Evolutionary conservation across 768 basidiomycete species (phyloP), one percentile per base, ranked within the genome.

Genomic region (Porpolomopsis calyptriformis): DNA sequence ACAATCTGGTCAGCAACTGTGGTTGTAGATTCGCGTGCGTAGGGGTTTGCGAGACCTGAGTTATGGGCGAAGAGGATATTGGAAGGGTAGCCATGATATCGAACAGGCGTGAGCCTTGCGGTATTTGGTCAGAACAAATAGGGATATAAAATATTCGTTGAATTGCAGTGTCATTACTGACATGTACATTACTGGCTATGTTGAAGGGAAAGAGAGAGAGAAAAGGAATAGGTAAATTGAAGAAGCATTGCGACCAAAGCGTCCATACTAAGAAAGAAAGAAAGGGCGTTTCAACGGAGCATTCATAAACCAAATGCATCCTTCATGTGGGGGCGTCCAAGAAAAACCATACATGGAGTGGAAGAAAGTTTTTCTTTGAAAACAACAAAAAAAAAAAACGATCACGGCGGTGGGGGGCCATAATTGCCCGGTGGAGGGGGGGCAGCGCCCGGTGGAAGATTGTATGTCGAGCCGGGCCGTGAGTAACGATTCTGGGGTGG

Each of bases 1-100:
- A 77, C 55, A 99, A 74, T 55, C 90, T 76, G 20, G 89, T 84
- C 52, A 97, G 76, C 33, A 94, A 75, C 67, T 90, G 86, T 4
- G 87, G 88, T 65, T 91, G 85, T 26, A 89, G 67, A 55, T 78
- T 80, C 10, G 78, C 72, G 55, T 82, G 80, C 4, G 78, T 64
- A 51, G 82, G 79, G 40, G 70, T 71, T 50, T 82, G 79, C 26
- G 77, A 78, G 43, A 77, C 76, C 56, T 77, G 76, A 0, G 74
- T 77, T 50, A 77, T 77, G 41, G 74, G 74, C 29, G 74, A 69
- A 43, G 64, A 66, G 19, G 66, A 73, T 52, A 70, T 68, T 46
- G 67, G 63, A 34, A 65, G 60, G 26, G 67, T 60, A 23, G 69
- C 63, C 68, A 70, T 70, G 53, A 42, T 49, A 5, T 40, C 9